These are phyloP conservation scores for Soucietia sequanensis DNA, from an alignment of 805 yeast genomes.

Conservation along the genomic window DNA sequence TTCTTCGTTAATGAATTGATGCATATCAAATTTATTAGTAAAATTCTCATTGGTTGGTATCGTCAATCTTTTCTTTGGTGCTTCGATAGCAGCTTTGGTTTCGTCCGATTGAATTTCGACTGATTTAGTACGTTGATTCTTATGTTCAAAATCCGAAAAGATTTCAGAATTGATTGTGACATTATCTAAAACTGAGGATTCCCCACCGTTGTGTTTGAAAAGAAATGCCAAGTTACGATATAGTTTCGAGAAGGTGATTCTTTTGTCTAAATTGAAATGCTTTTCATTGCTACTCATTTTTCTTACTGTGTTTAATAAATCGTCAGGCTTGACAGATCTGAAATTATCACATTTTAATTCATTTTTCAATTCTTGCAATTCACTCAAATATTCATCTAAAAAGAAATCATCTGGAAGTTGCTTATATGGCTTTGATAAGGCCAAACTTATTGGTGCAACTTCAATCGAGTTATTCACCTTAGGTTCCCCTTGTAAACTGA, in stretches of 20 bases:
- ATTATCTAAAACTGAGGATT: conserved; percentile 35
- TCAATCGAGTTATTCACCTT: too few relatives aligned
- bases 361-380: conserved; percentile 22
- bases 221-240: conserved; percentile 27
- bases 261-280: conserved; percentile 14
- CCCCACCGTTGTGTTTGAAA: conserved; percentile 31
- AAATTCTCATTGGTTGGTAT: conserved; percentile 8
- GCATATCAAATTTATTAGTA: conserved; percentile 17
- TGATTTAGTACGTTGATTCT: conserved; percentile 2
- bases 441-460: neutral
- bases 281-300: conserved; percentile 13
- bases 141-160: conserved; percentile 17
- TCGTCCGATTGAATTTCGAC: neutral
- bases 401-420: conserved; percentile 33
- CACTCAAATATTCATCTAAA: conserved; percentile 32
- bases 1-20: conserved; percentile 13
- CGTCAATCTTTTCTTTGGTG: neutral
- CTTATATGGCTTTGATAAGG: conserved; percentile 13
- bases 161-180: conserved; percentile 26
- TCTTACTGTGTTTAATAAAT: conserved; percentile 14
- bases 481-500: neutral
- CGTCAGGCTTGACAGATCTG: conserved; percentile 7
- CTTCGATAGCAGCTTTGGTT: neutral
- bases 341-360: conserved; percentile 18
- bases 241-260: conserved; percentile 24